A percentile compares a stretch with the other conserved stretches of the same genome.
phyloP scores from a whole-genome alignment of 1,284 basidiomycete species.

The Malassezia furfur region DNA sequence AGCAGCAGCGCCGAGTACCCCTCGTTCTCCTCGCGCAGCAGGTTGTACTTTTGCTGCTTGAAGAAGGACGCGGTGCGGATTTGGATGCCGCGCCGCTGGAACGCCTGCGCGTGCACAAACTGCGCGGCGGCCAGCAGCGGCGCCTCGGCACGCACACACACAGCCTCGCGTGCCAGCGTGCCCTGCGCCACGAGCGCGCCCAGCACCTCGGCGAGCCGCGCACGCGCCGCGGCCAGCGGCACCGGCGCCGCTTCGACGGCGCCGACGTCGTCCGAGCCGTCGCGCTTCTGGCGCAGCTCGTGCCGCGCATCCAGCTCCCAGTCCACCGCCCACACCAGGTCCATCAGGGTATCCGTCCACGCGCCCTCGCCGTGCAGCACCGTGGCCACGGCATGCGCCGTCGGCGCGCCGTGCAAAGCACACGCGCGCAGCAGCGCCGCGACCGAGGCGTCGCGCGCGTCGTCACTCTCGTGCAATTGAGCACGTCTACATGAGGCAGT shows the following conservation, averaged over 20 bases:
- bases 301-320: constrained; percentile 33
- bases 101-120: constrained; percentile 30
- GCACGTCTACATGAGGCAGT: not conserved
- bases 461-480: not conserved
- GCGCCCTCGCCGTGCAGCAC: not conserved
- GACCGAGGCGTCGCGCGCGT: not conserved
- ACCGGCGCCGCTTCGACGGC: not conserved
- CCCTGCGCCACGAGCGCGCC: not conserved
- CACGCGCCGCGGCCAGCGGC: constrained; percentile 12
- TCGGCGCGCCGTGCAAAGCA: not conserved
- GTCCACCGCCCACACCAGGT: constrained; percentile 37
- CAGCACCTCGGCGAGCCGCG: constrained; percentile 19
- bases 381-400: not conserved
- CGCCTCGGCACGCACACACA: constrained; percentile 25
- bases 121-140: constrained; percentile 25
- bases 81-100: constrained; percentile 33
- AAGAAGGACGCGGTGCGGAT: constrained; percentile 53
- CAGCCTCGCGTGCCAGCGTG: constrained; percentile 14
- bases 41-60: constrained; percentile 97
- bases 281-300: constrained; percentile 14
- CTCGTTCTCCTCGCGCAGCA: constrained; percentile 91
- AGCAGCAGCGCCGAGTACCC: constrained; percentile 86
- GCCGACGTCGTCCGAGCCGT: not conserved
- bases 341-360: constrained; percentile 22
- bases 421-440: not conserved